Conservation (phyloP, 331 rosid genomes). For the Quercus phellos region DNA sequence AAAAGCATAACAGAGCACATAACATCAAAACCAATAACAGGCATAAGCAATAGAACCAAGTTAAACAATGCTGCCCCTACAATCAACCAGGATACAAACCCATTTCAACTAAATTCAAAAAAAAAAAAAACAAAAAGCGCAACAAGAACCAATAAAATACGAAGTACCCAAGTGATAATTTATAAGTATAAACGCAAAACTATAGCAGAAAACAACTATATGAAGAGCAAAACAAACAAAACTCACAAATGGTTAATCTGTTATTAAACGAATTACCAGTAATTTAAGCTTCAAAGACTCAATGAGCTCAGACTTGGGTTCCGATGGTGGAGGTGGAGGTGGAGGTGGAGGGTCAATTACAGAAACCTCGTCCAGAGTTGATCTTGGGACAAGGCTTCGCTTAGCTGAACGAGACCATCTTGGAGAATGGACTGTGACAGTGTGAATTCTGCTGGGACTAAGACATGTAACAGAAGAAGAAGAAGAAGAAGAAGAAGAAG, state of each 20-base stretch:
- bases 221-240: neutral
- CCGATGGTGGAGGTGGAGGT: constrained; percentile 20
- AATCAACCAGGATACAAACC: neutral
- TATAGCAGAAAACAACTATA: neutral
- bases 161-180: neutral
- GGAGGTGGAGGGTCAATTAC: constrained; percentile 32
- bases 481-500: constrained; percentile 16
- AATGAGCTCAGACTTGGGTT: constrained; percentile 25
- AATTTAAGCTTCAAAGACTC: constrained; percentile 67
- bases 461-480: constrained; percentile 13
- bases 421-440: constrained; percentile 4
- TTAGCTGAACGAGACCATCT: constrained; percentile 14
- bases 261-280: constrained; percentile 39
- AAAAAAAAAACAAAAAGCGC: neutral
- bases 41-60: neutral
- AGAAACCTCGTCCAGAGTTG: constrained; percentile 29
- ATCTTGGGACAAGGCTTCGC: constrained; percentile 30
- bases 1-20: neutral
- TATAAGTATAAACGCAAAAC: neutral
- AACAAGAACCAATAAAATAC: neutral
- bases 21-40: neutral
- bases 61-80: neutral
- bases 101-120: neutral
- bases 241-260: neutral
- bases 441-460: constrained; percentile 7